phyloP scores from a whole-genome alignment of 352 stramenopile species.

The Pythium aquatile region DNA sequence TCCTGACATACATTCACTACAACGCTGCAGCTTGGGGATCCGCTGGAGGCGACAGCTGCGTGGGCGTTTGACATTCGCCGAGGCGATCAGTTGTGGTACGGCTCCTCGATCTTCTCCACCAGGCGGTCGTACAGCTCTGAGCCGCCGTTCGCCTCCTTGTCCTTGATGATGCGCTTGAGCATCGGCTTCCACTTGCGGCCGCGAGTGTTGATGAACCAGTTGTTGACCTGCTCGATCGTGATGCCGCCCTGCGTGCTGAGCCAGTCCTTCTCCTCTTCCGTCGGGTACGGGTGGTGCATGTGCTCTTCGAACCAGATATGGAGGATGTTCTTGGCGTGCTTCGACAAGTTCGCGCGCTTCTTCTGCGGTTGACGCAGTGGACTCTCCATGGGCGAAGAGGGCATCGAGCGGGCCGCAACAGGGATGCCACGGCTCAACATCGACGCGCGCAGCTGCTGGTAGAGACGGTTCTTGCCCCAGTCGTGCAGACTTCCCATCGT shows the following conservation, averaged over 20 bases:
- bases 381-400: slow-evolving; percentile 25
- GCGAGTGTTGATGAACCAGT: slow-evolving; percentile 89
- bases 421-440: slow-evolving; percentile 16
- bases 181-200: slow-evolving; percentile 86
- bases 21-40: neutral
- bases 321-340: slow-evolving; percentile 70
- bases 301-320: slow-evolving; percentile 83
- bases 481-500: slow-evolving; percentile 15
- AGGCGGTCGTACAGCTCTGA: slow-evolving; percentile 74
- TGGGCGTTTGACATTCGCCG: too few relatives aligned
- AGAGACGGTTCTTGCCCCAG: slow-evolving; percentile 27
- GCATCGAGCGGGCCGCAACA: slow-evolving; percentile 1
- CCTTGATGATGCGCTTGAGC: slow-evolving; percentile 64
- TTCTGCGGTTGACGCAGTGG: slow-evolving; percentile 37
- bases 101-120: slow-evolving; percentile 76
- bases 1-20: slow-evolving; percentile 8
- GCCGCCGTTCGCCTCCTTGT: slow-evolving; percentile 53
- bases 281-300: slow-evolving; percentile 82
- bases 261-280: slow-evolving; percentile 80
- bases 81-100: slow-evolving; percentile 35
- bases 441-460: slow-evolving; percentile 24
- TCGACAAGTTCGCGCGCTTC: slow-evolving; percentile 76
- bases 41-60: neutral
- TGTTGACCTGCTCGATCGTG: slow-evolving; percentile 86
- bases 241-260: slow-evolving; percentile 66